Percentiles rank a stretch among this genome's conserved stretches.
These are phyloP conservation scores for Mayamaea pseudoterrestris DNA, from an alignment of 108 stramenopile species.

Conservation along the genomic window DNA sequence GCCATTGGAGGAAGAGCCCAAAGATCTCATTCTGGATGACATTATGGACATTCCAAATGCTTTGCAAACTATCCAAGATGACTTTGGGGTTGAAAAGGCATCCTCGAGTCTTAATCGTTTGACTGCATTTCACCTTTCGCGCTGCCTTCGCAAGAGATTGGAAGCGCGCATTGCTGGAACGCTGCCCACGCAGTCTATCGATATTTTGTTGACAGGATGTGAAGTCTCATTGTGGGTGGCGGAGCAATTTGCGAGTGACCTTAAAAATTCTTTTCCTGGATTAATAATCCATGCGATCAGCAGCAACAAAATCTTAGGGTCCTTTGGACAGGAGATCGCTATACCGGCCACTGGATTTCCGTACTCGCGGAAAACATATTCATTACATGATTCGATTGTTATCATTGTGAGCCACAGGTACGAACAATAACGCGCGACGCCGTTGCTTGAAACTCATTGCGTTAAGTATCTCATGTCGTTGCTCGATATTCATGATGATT, in stretches of 20 bases:
- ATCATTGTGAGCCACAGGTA: constrained; percentile 63
- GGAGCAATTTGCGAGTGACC: constrained; percentile 71
- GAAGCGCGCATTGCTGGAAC: constrained; percentile 23
- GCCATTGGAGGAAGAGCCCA: constrained; percentile 18
- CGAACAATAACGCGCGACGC: too few relatives aligned
- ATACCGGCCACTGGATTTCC: constrained; percentile 48
- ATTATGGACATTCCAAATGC: constrained; percentile 45
- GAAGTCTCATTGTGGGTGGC: constrained; percentile 78
- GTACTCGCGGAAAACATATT: constrained; percentile 19
- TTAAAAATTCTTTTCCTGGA: constrained; percentile 62
- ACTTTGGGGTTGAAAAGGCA: constrained; percentile 29
- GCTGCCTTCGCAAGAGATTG: constrained; percentile 24
- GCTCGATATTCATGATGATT: too few relatives aligned
- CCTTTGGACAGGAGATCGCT: constrained; percentile 52
- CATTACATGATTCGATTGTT: constrained; percentile 46
- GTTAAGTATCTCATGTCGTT: too few relatives aligned
- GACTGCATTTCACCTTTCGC: constrained; percentile 36
- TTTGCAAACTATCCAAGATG: constrained; percentile 41
- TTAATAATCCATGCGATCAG: constrained; percentile 39
- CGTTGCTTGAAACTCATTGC: too few relatives aligned
- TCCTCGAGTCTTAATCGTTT: constrained; percentile 38
- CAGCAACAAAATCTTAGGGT: constrained; percentile 70
- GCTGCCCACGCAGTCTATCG: constrained; percentile 16
- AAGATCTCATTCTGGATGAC: constrained; percentile 35
- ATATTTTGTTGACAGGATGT: constrained; percentile 67